Base-by-base conservation (phyloP, 2,329 filamentous ascomycete species). In the Sarocladium brachiariae region DNA sequence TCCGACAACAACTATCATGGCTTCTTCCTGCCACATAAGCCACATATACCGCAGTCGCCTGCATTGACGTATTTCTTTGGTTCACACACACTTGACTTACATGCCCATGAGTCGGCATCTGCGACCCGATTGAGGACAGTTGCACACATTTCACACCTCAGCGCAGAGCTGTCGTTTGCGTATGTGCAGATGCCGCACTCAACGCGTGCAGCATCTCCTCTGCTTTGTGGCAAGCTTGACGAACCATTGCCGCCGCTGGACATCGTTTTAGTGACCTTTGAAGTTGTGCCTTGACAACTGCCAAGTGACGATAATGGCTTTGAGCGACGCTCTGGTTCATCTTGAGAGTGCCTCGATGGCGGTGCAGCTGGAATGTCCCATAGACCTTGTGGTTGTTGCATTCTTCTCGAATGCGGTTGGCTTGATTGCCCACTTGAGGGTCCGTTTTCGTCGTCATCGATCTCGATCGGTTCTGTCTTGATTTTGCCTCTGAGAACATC, bases 121-220 rank as follows among this genome's bases (percentile, higher is more conserved):
- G 75, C 74, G 0, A 67, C 60, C 1, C 73, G 66, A 39, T 78
- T 72, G 2, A 92, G 67, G 1, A 91, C 86, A 56, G 92, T 81
- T 21, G 82, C 77, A 63, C 89, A 93, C 50, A 84, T 75, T 7
- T 66, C 67, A 63, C 89, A 93, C 3, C 79, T 86, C 2, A 81
- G 65, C 7, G 78, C 70, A 8, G 61, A 59, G 1, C 61, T 45
- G 5, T 74, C 68, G 61, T 89, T 91, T 48, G 70, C 68, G 48
- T 86, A 78, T 0, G 87, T 89, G 65, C 89, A 95, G 50, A 86
- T 47, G 53, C 50, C 23, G 18, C 27, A 14, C 41, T 48, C 43
- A 45, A 27, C 21, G 31, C 11, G 25, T 34, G 21, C 7, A 21
- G 25, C 1, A n/a, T n/a, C 19, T 21, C 18, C 10, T 3, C 16